Evolutionary conservation across 2,329 filamentous ascomycete genomes (phyloP).

Genomic region (Dissoconium aciculare): DNA sequence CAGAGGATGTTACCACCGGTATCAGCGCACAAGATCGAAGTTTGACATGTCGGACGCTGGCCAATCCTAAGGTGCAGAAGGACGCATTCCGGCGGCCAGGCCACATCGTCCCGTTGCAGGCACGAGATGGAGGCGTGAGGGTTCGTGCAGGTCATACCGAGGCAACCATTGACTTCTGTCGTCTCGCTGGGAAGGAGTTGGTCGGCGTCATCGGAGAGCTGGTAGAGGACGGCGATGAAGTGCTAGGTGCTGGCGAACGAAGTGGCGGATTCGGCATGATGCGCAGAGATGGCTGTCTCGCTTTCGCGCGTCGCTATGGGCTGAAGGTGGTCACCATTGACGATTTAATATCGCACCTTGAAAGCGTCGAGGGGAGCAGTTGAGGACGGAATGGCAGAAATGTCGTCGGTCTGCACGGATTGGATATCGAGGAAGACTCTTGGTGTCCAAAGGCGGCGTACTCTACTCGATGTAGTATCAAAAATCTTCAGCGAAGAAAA

Average conservation of each 20-base stretch:
- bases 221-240: slow-evolving; percentile 67
- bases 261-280: slow-evolving; percentile 67
- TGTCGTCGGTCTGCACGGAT: no score
- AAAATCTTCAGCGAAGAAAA: no score
- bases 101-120: slow-evolving; percentile 75
- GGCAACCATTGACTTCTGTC: slow-evolving; percentile 80
- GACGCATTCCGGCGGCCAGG: slow-evolving; percentile 65
- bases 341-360: slow-evolving; percentile 65
- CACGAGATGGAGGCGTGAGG: slow-evolving; percentile 64
- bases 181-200: slow-evolving; percentile 59
- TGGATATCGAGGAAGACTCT: no score
- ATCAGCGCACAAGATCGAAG: slow-evolving; percentile 82
- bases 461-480: no score
- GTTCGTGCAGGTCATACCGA: slow-evolving; percentile 79
- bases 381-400: no score
- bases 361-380: slow-evolving; percentile 28
- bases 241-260: slow-evolving; percentile 52
- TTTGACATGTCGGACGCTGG: slow-evolving; percentile 64
- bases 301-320: slow-evolving; percentile 76
- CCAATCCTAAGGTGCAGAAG: slow-evolving; percentile 44
- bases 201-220: slow-evolving; percentile 83
- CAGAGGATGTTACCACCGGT: slow-evolving; percentile 62
- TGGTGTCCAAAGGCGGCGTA: no score
- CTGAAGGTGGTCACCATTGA: slow-evolving; percentile 93
- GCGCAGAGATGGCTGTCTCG: slow-evolving; percentile 71